A percentile compares a stretch with the other conserved stretches of the same genome.
Evolutionary conservation across 1,139 yeast genomes (phyloP).

Genomic region (Kodamaea alishanica): DNA sequence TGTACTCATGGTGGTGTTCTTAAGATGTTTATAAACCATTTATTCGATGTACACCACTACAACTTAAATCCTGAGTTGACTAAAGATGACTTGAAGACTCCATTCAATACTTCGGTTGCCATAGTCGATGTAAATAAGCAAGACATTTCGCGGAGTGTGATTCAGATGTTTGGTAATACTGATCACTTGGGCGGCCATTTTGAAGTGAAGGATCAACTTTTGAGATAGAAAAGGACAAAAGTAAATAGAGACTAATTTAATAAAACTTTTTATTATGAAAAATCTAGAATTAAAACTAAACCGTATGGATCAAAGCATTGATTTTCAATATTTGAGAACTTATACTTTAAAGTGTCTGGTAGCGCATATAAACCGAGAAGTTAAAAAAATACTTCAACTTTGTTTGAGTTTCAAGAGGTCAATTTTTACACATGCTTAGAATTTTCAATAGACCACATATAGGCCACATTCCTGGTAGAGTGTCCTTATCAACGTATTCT

Average conservation of each 20-base stretch:
- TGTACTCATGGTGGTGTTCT: constrained; percentile 90
- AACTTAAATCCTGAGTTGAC: constrained; percentile 34
- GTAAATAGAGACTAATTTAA: background rate
- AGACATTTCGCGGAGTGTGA: constrained; percentile 34
- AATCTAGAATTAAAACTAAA: background rate
- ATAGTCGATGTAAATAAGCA: constrained; percentile 52
- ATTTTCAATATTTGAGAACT: no score
- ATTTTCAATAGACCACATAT: no score
- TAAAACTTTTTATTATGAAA: background rate
- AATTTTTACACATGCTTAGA: no score
- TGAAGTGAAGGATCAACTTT: constrained; percentile 31
- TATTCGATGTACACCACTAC: constrained; percentile 37
- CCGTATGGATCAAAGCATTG: background rate
- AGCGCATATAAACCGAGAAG: no score
- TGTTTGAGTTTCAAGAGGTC: no score
- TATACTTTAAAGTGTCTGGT: no score
- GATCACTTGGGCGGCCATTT: constrained; percentile 59
- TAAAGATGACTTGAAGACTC: constrained; percentile 51
- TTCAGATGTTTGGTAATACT: constrained; percentile 57
- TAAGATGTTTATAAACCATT: constrained; percentile 51
- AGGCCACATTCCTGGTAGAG: no score
- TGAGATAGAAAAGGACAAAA: constrained; percentile 2
- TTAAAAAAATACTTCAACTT: no score
- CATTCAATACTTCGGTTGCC: constrained; percentile 71
- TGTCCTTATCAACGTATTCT: constrained; percentile 1